These are phyloP conservation scores for Capsicum chinense DNA, from an alignment of 257 asterid genomes.

Conservation along the genomic window DNA sequence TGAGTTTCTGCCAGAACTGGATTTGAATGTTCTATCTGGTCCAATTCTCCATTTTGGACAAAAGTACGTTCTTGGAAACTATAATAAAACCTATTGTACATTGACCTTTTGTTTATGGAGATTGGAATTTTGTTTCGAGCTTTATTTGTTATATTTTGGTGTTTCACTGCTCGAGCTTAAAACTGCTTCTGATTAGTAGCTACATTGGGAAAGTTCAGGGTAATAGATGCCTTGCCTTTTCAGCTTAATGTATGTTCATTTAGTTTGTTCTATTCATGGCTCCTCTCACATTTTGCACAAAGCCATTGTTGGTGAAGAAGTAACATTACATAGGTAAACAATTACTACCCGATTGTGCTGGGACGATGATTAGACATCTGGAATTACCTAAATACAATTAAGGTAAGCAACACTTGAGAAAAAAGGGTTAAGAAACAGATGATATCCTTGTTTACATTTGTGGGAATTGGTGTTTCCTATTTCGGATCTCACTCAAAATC, in stretches of 20 bases:
- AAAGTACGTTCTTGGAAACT: background rate
- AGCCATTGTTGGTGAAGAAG: background rate
- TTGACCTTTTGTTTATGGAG: background rate
- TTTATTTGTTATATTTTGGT: background rate
- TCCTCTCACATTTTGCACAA: background rate
- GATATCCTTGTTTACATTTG: background rate
- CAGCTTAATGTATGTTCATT: background rate
- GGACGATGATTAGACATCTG: background rate
- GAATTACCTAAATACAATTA: background rate
- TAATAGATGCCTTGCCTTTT: background rate
- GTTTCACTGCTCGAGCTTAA: background rate
- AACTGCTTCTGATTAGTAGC: background rate
- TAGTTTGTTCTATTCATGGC: background rate
- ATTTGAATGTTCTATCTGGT: slow-evolving; percentile 5
- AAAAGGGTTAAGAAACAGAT: background rate
- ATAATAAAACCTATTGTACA: background rate
- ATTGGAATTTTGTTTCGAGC: background rate
- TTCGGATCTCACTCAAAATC: background rate
- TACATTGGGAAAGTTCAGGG: background rate
- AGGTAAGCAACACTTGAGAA: background rate
- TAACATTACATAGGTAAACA: background rate
- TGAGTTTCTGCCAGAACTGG: background rate
- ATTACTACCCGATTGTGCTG: background rate
- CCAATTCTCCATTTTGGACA: background rate
- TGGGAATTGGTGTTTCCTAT: background rate